Evolutionary conservation across 1,284 basidiomycete species (phyloP), one percentile per base, ranked within the genome.

Genomic region (Puccinia brachypodii): DNA sequence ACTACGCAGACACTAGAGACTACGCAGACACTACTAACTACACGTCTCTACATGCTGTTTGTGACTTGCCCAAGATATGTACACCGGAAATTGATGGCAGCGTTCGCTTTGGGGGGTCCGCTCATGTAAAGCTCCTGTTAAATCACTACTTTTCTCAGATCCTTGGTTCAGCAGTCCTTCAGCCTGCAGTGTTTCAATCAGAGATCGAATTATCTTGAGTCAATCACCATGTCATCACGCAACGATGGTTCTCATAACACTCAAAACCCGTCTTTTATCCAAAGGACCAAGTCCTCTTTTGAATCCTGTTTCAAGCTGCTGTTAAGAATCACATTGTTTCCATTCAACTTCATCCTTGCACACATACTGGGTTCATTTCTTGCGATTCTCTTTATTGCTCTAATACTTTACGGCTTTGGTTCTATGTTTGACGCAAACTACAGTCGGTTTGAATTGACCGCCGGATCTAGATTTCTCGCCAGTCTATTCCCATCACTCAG

Each of bases 11-110:
- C 50, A 53, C 50, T 53, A 53, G 16, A 19, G 50, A 53, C 50
- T 53, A 53, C 50, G n/a, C 50, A n/a, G 50, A 53, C 50, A 53
- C 50, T 53, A 53, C 50, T 53, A 22, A 53, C 50, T 53, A 53
- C 50, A 53, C 50, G 50, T 53, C 50, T 53, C 50, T 53, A 53
- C 50, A n/a, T n/a, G n/a, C n/a, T n/a, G n/a, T n/a, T n/a, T n/a
- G n/a, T n/a, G n/a, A n/a, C n/a, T n/a, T n/a, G n/a, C n/a, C n/a
- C n/a, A n/a, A n/a, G n/a, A n/a, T n/a, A n/a, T n/a, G n/a, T n/a
- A n/a, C n/a, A n/a, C n/a, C n/a, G n/a, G n/a, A n/a, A n/a, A n/a
- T n/a, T n/a, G n/a, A n/a, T n/a, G n/a, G n/a, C n/a, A n/a, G n/a
- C n/a, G n/a, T n/a, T n/a, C n/a, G n/a, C n/a, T n/a, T n/a, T n/a